A percentile compares a stretch with the other conserved stretches of the same genome.
phyloP scores from a whole-genome alignment of 768 basidiomycete species.

The Mycena belliarum region DNA sequence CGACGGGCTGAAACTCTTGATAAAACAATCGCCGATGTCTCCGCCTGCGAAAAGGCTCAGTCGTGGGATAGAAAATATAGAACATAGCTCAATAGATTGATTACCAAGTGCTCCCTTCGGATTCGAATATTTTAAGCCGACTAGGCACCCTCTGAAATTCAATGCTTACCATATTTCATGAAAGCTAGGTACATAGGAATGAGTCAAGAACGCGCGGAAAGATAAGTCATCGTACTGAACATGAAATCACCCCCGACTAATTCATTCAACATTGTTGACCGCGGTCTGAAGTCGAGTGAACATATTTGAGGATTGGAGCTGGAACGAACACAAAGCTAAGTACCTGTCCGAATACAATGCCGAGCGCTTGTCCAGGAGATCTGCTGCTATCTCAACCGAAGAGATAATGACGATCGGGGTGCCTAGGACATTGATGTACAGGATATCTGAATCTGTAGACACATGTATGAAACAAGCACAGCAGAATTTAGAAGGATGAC shows the following conservation, averaged over 20 bases:
- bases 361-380: constrained; percentile 37
- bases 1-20: not conserved
- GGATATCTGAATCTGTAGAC: constrained; percentile 27
- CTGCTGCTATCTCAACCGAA: constrained; percentile 31
- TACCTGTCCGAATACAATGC: constrained; percentile 26
- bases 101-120: too few species aligned
- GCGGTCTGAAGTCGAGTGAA: not conserved
- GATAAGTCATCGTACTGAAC: not conserved
- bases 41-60: too few species aligned
- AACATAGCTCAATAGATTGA: too few species aligned
- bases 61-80: too few species aligned
- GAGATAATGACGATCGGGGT: constrained; percentile 35
- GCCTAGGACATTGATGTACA: constrained; percentile 28
- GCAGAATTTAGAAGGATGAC: not conserved
- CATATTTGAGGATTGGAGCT: too few species aligned
- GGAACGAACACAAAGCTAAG: too few species aligned
- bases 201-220: not conserved
- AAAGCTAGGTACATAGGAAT: too few species aligned
- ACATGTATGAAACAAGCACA: not conserved
- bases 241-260: constrained; percentile 6
- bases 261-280: constrained; percentile 2
- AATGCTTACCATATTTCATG: constrained; percentile 14
- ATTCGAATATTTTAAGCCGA: too few species aligned
- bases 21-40: not conserved
- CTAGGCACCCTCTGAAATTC: too few species aligned